phyloP scores from a whole-genome alignment of 371 early-diverging fungal genomes.

The Entomophthora muscae region DNA sequence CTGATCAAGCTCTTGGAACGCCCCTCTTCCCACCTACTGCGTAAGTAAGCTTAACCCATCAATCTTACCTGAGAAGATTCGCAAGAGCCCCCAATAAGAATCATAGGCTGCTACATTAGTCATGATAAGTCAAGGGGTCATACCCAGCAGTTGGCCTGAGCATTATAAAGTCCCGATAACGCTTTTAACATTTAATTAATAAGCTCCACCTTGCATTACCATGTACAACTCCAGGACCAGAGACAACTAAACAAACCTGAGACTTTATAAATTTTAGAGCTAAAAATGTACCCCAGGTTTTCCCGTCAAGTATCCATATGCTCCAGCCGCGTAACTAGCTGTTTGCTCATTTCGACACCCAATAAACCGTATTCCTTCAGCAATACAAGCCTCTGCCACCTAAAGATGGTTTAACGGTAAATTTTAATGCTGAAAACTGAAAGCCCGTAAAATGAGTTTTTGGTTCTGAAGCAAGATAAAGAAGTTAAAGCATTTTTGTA shows the following conservation, averaged over 20 bases:
- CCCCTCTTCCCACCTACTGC: constrained; percentile 34
- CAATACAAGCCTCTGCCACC: constrained; percentile 14
- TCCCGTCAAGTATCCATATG: constrained; percentile 42
- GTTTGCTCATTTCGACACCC: constrained; percentile 66
- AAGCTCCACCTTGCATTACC: constrained; percentile 15
- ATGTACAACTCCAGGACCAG: constrained; percentile 68
- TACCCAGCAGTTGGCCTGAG: constrained; percentile 27
- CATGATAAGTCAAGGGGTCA: neutral
- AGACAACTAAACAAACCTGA: constrained; percentile 45
- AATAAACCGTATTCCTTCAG: constrained; percentile 52
- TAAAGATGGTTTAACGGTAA: neutral
- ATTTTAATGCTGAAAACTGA: neutral
- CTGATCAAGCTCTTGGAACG: constrained; percentile 63
- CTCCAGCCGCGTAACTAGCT: constrained; percentile 56
- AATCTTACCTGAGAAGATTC: constrained; percentile 27
- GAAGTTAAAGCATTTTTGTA: too few relatives aligned
- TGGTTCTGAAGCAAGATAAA: too few relatives aligned
- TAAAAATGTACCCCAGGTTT: constrained; percentile 30
- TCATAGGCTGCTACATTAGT: constrained; percentile 32
- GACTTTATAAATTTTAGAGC: neutral
- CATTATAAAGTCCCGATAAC: constrained; percentile 50
- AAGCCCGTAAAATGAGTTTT: too few relatives aligned
- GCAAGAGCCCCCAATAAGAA: constrained; percentile 27
- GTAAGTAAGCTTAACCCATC: neutral
- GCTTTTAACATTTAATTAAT: constrained; percentile 12